phyloP scores from a whole-genome alignment of 23 red algal genomes.

The Gracilariopsis chorda region DNA sequence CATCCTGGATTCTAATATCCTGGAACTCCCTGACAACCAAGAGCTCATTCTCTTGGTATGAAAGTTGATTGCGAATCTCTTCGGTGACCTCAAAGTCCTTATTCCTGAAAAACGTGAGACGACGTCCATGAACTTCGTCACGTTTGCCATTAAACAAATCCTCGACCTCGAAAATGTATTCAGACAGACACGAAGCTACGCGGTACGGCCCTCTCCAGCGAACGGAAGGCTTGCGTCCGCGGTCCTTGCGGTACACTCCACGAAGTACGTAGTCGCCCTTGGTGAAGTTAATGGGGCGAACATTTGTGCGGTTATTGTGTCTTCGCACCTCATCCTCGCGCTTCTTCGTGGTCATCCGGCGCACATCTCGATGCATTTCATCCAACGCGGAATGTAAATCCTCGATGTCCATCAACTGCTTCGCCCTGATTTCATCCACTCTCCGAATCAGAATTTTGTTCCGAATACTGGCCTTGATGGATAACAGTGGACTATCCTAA shows the following conservation, averaged over 20 bases:
- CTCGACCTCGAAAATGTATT: slow-evolving; percentile 20
- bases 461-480: neutral
- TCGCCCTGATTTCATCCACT: neutral
- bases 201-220: no score
- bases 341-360: neutral
- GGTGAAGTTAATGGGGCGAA: no score
- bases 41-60: slow-evolving; percentile 15
- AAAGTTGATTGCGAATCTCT: neutral
- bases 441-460: neutral
- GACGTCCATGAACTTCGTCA: neutral
- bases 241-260: no score
- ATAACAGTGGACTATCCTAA: neutral
- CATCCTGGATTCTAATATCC: neutral
- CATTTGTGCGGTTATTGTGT: no score
- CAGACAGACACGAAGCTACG: neutral
- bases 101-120: no score
- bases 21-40: neutral
- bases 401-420: neutral
- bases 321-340: neutral
- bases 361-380: neutral
- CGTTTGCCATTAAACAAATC: neutral
- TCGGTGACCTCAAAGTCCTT: slow-evolving; percentile 6
- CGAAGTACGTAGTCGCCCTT: no score
- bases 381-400: neutral
- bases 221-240: no score